Evolutionary conservation across 2,329 filamentous ascomycete genomes (phyloP).

Genomic region (Neocatenulostroma microsporum): DNA sequence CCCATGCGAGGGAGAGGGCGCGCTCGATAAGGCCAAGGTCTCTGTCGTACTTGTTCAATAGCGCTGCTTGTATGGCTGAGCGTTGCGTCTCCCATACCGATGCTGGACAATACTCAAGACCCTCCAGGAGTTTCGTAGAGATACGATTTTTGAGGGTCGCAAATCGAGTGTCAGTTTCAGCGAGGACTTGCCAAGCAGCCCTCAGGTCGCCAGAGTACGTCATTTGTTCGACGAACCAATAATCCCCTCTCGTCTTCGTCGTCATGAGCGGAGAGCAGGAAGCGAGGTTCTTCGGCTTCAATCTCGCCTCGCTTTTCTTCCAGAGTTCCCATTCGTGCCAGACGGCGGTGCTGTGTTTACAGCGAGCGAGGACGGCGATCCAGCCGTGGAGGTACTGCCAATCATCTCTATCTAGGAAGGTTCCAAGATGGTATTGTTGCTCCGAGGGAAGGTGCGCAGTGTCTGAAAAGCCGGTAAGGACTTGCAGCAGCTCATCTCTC

Average conservation of each 20-base stretch:
- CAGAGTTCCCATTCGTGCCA: slow-evolving; percentile 30
- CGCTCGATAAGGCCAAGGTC: slow-evolving; percentile 26
- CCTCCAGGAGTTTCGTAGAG: slow-evolving; percentile 21
- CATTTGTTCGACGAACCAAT: slow-evolving; percentile 31
- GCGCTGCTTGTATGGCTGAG: slow-evolving; percentile 19
- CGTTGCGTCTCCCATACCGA: slow-evolving; percentile 10
- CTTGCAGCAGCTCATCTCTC: slow-evolving; percentile 27
- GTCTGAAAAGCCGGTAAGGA: slow-evolving; percentile 29
- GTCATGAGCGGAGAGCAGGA: slow-evolving; percentile 10
- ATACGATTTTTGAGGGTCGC: slow-evolving; percentile 12
- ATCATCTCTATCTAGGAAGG: slow-evolving; percentile 24
- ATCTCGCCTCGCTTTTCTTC: slow-evolving; percentile 18
- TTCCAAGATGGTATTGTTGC: slow-evolving; percentile 26
- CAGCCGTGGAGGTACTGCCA: slow-evolving; percentile 30
- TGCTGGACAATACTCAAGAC: slow-evolving; percentile 18
- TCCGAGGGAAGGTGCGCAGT: slow-evolving; percentile 17
- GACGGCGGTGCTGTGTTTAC: slow-evolving; percentile 21
- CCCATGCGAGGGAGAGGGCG: slow-evolving; percentile 27
- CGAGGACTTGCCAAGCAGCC: slow-evolving; percentile 25
- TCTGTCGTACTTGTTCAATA: slow-evolving; percentile 23
- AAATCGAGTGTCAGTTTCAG: slow-evolving; percentile 20
- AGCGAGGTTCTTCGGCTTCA: slow-evolving; percentile 15
- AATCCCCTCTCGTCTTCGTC: slow-evolving; percentile 24
- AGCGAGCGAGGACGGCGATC: slow-evolving; percentile 28
- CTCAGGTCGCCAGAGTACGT: slow-evolving; percentile 21